Base-by-base conservation (phyloP, 371 early-diverging fungal species). In the Mucor irregularis region DNA sequence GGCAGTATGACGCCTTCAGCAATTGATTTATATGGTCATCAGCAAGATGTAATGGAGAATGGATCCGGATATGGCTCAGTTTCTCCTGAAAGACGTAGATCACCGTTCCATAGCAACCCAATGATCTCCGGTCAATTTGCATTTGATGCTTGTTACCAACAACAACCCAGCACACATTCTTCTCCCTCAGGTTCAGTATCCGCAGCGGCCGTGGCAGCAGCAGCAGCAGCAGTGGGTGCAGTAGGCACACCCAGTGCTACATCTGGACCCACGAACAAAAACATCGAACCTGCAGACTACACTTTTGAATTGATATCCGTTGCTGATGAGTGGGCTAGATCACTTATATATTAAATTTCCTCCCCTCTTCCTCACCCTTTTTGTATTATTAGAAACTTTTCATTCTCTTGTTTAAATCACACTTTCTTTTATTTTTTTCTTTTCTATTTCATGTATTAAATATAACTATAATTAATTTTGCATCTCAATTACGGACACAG, bases 271-370 rank as follows among this genome's bases (percentile, higher is more conserved):
- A 25, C 57, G 2, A 53, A 37, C 44, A 74, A 72, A 49, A 61
- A 38, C 26, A 73, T 78, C 37, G 78, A 78, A 21, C 78, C 78
- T 33, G 78, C 73, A 5, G 75, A 78, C 38, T 78, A 78, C 39
- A 78, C 78, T 1, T 78, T 78, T 56, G 78, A 78, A 51, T 42
- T 78, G 6, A 78, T 78, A 28, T 78, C 78, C 30, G 75, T 78
- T 3, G 75, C 66, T n/a, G 78, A 78, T 50, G 75, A 78, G 66
- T 78, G 78, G 78, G 74, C 73, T 17, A 56, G 68, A 21, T 68
- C 76, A n/a, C 65, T 76, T 39, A 65, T 76, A 38, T 72, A 76
- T 56, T 67, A 64, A 54, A 5, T 13, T 10, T 24, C 17, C 11
- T 29, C 21, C 28, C 19, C 35, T 29, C 48, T 42, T 40, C 21